These are phyloP conservation scores for Penicillium bovifimosum DNA, from an alignment of 495 filamentous ascomycete genomes.

Conservation along the genomic window DNA sequence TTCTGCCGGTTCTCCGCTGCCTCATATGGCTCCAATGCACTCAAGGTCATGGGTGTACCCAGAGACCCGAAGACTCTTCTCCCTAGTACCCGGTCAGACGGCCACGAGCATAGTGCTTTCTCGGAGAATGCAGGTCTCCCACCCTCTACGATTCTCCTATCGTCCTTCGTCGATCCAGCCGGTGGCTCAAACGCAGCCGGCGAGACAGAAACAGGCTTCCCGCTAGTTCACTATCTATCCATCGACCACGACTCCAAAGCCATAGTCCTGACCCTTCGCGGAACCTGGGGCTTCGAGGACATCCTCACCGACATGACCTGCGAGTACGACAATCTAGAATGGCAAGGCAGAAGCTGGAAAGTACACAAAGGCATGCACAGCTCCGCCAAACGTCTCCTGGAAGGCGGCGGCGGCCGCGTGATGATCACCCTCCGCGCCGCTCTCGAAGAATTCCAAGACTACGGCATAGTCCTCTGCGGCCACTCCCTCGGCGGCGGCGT, in stretches of 20 bases:
- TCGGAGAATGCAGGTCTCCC: slow-evolving; percentile 65
- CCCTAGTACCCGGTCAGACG: slow-evolving; percentile 36
- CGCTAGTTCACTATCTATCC: slow-evolving; percentile 72
- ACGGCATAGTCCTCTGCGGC: slow-evolving; percentile 70
- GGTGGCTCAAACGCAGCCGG: slow-evolving; percentile 69
- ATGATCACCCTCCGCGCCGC: slow-evolving; percentile 65
- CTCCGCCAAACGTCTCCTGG: slow-evolving; percentile 63
- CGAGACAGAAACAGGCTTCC: slow-evolving; percentile 66
- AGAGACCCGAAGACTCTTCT: slow-evolving; percentile 40
- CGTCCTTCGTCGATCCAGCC: slow-evolving; percentile 69
- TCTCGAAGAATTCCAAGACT: slow-evolving; percentile 63
- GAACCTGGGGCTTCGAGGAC: slow-evolving; percentile 76
- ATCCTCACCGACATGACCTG: slow-evolving; percentile 77
- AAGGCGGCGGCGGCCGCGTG: slow-evolving; percentile 58
- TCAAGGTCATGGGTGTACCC: slow-evolving; percentile 64
- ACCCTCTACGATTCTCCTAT: slow-evolving; percentile 62
- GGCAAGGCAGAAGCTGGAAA: slow-evolving; percentile 62
- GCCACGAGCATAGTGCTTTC: slow-evolving; percentile 65
- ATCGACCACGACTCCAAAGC: slow-evolving; percentile 75
- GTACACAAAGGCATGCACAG: slow-evolving; percentile 83
- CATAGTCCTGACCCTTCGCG: slow-evolving; percentile 68
- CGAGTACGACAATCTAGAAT: slow-evolving; percentile 67
- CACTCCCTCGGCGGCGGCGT: slow-evolving; percentile 76
- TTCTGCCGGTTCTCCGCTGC: slow-evolving; percentile 76
- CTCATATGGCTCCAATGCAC: slow-evolving; percentile 66